Conservation (phyloP, 345 rosid species). For the Gossypium australe region DNA sequence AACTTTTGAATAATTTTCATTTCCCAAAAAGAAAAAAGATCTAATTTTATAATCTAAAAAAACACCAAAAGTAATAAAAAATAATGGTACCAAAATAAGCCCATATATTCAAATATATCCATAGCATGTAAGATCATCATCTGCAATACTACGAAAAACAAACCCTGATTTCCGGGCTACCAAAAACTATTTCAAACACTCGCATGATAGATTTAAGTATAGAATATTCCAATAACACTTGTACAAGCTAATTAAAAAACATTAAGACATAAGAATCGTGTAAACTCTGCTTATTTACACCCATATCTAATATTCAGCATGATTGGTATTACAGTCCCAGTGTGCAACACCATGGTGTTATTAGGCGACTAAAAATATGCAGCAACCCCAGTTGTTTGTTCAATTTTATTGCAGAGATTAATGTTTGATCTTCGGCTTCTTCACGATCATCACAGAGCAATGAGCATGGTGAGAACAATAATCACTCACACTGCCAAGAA, state of each 20-base stretch:
- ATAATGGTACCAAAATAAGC: too few relatives aligned
- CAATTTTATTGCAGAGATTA: slow-evolving; percentile 12
- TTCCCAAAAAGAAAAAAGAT: too few relatives aligned
- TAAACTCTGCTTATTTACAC: background rate
- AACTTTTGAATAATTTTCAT: too few relatives aligned
- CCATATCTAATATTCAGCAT: background rate
- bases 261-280: background rate
- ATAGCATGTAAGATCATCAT: too few relatives aligned
- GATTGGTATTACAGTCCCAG: background rate
- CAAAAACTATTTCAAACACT: background rate
- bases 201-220: background rate
- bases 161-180: too few relatives aligned
- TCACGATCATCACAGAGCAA: slow-evolving; percentile 89
- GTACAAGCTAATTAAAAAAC: background rate
- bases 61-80: too few relatives aligned
- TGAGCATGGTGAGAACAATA: slow-evolving; percentile 97
- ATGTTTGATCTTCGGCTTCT: slow-evolving; percentile 84
- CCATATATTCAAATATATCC: too few relatives aligned
- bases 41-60: too few relatives aligned
- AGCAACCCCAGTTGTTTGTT: background rate
- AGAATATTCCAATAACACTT: background rate
- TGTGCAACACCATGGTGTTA: background rate
- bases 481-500: slow-evolving; percentile 92
- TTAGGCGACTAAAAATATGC: background rate
- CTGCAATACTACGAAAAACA: too few relatives aligned